Evolutionary conservation across 257 asterid genomes (phyloP).

Genomic region (Jacaranda mimosifolia): DNA sequence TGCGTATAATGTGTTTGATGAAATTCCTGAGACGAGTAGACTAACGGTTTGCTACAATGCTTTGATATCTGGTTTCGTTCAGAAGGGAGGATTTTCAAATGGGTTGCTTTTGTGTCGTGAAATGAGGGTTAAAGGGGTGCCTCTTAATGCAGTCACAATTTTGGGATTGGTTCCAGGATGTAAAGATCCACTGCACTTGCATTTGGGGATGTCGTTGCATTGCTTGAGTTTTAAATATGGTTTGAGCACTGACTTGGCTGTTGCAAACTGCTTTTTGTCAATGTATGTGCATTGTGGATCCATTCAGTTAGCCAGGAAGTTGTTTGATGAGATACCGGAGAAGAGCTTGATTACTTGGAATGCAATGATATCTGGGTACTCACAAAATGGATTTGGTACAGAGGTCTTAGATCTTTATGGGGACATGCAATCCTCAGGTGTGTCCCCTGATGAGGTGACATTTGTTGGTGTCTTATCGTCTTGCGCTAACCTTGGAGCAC

Average conservation of each 20-base stretch:
- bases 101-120: constrained; percentile 58
- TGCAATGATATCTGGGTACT: constrained; percentile 90
- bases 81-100: constrained; percentile 39
- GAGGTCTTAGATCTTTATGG: constrained; percentile 74
- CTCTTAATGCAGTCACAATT: constrained; percentile 58
- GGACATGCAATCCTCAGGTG: constrained; percentile 60
- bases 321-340: constrained; percentile 61
- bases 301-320: constrained; percentile 56
- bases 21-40: constrained; percentile 58
- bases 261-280: constrained; percentile 77
- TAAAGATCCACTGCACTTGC: constrained; percentile 48
- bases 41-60: constrained; percentile 82
- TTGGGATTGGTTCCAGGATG: constrained; percentile 87
- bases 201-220: constrained; percentile 70
- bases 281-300: constrained; percentile 82
- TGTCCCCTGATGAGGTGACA: constrained; percentile 80
- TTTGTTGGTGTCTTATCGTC: constrained; percentile 82
- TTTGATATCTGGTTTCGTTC: constrained; percentile 76
- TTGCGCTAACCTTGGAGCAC: constrained; percentile 88
- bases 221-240: constrained; percentile 62
- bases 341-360: constrained; percentile 90
- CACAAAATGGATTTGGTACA: constrained; percentile 78
- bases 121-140: constrained; percentile 62
- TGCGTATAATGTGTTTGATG: constrained; percentile 78
- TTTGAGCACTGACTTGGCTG: constrained; percentile 54